Conservation (phyloP, 495 filamentous ascomycete genomes). For the Podospora appendiculata region DNA sequence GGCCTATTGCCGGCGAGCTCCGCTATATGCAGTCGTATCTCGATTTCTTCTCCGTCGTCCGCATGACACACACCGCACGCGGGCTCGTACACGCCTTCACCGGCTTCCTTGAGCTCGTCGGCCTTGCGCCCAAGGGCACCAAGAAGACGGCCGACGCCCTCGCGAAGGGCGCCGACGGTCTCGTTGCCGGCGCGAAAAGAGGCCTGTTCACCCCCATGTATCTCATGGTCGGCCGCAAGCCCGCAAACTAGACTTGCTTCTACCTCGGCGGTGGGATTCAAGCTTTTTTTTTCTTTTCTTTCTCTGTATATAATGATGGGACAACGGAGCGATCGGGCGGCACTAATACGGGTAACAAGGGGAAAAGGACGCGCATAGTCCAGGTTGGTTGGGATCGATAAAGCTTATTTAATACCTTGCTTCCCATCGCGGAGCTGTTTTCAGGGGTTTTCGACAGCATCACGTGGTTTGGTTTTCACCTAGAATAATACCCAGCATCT, state of each 20-base stretch:
- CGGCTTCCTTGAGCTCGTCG: conserved; percentile 65
- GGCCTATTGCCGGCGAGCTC: conserved; percentile 72
- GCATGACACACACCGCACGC: conserved; percentile 86
- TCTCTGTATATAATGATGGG: conserved; percentile 11
- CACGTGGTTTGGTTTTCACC: no score
- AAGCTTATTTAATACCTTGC: conserved; percentile 10
- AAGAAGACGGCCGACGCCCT: conserved; percentile 94
- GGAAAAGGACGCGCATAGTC: neutral
- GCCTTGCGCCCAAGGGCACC: conserved; percentile 73
- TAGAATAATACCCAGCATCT: no score
- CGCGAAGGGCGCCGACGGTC: conserved; percentile 71
- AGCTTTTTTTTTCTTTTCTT: conserved; percentile 2
- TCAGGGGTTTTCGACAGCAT: conserved; percentile 4
- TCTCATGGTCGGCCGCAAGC: conserved; percentile 94
- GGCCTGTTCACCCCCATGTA: conserved; percentile 99
- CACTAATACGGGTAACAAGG: conserved; percentile 17
- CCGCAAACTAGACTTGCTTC: conserved; percentile 30
- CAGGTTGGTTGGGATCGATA: no score
- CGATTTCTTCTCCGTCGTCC: conserved; percentile 76
- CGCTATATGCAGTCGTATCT: conserved; percentile 72
- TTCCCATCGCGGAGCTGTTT: conserved; percentile 3
- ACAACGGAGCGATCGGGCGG: conserved; percentile 4
- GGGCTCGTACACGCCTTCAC: conserved; percentile 70
- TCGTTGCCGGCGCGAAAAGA: conserved; percentile 85
- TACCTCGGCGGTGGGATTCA: neutral